phyloP scores from a whole-genome alignment of 164 flowering plant genomes.

The Chimonanthus praecox region DNA sequence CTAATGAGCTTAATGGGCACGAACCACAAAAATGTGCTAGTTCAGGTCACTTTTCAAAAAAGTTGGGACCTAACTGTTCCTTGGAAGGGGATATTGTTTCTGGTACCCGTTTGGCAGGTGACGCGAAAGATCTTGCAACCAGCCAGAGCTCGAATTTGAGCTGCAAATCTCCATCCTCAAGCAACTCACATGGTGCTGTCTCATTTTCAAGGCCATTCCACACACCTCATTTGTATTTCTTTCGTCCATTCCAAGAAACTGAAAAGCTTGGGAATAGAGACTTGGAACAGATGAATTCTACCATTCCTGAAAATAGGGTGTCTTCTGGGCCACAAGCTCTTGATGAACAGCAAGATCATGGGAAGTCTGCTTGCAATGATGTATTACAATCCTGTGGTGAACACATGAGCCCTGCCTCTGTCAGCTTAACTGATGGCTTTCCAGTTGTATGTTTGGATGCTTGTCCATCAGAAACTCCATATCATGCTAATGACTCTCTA shows the following conservation, averaged over 20 bases:
- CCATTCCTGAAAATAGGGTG: conserved; percentile 9
- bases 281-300: not conserved
- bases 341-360: conserved; percentile 17
- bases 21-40: not conserved
- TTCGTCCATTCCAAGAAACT: conserved; percentile 18
- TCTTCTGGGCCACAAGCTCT: conserved; percentile 5
- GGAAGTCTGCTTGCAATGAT: conserved; percentile 6
- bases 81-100: conserved; percentile 2
- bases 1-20: too few relatives aligned
- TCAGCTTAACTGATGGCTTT: conserved; percentile 7
- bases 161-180: conserved; percentile 9
- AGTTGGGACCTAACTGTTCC: not conserved
- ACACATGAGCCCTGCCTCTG: conserved; percentile 2
- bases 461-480: conserved; percentile 10
- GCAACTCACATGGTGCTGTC: conserved; percentile 8
- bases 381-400: not conserved
- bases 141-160: conserved; percentile 5
- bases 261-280: conserved; percentile 16
- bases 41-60: not conserved
- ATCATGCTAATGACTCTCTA: not conserved
- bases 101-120: conserved; percentile 14
- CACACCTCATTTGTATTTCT: conserved; percentile 15
- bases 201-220: conserved; percentile 13
- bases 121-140: conserved; percentile 18
- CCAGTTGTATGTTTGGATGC: conserved; percentile 5